Conservation (phyloP, 306 rosid genomes). For the Vigna reflexopilosa region DNA sequence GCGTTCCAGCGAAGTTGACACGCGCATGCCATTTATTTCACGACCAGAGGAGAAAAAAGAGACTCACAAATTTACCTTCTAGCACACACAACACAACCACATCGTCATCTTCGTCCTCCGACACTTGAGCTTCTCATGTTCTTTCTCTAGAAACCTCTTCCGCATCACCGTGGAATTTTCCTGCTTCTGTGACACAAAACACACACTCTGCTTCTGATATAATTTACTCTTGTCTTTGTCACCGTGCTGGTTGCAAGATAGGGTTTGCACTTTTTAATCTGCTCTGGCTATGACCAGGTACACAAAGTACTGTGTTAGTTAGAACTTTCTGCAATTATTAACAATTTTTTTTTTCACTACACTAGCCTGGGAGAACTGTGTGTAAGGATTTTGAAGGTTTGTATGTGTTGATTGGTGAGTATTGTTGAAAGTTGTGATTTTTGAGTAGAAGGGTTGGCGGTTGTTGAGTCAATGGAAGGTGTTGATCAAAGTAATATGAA, state of each 20-base stretch:
- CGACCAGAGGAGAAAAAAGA: neutral
- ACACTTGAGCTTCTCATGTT: conserved; percentile 29
- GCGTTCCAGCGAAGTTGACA: conserved; percentile 41
- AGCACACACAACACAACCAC: conserved; percentile 34
- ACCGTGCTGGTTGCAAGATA: conserved; percentile 35
- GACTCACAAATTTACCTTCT: neutral
- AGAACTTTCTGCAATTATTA: conserved; percentile 19
- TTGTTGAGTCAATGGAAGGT: conserved; percentile 59
- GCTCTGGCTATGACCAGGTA: conserved; percentile 41
- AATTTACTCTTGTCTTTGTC: conserved; percentile 5
- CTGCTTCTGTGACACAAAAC: neutral
- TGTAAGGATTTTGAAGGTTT: conserved; percentile 18
- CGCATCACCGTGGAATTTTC: conserved; percentile 23
- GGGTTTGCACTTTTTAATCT: conserved; percentile 41
- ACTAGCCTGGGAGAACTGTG: conserved; percentile 11
- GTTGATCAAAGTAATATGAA: conserved; percentile 51
- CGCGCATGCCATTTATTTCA: conserved; percentile 21
- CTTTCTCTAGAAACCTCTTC: conserved; percentile 32
- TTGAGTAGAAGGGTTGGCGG: neutral
- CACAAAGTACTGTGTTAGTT: conserved; percentile 19
- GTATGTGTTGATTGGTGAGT: neutral
- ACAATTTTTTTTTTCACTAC: neutral
- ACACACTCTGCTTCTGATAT: neutral
- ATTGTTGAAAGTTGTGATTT: neutral
- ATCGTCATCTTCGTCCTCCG: conserved; percentile 35